Evolutionary conservation across 2,329 filamentous ascomycete species (phyloP).

Genomic region (Hyphodiscus sp.): DNA sequence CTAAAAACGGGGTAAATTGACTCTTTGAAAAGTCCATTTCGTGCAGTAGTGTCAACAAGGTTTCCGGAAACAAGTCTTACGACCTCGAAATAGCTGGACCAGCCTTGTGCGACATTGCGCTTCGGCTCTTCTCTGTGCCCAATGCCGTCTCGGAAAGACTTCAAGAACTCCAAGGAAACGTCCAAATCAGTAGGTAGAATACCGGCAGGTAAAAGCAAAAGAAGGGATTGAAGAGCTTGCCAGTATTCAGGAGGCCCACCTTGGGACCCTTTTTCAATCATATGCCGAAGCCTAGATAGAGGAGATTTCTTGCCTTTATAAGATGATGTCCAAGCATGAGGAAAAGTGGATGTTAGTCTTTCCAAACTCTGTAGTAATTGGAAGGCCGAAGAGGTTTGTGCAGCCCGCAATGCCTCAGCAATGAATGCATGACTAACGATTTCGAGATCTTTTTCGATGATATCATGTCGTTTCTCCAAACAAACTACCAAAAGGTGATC

Average conservation of each 20-base stretch:
- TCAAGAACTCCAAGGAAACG: slow-evolving; percentile 54
- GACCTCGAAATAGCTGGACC: slow-evolving; percentile 66
- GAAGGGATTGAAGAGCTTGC: slow-evolving; percentile 56
- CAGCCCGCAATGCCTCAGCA: slow-evolving; percentile 63
- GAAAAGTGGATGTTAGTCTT: slow-evolving; percentile 55
- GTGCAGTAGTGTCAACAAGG: slow-evolving; percentile 40
- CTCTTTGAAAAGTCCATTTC: slow-evolving; percentile 39
- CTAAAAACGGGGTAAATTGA: slow-evolving; percentile 48
- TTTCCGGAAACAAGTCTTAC: slow-evolving; percentile 46
- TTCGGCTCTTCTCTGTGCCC: slow-evolving; percentile 67
- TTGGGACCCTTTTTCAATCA: slow-evolving; percentile 80
- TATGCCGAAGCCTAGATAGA: slow-evolving; percentile 55
- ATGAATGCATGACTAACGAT: slow-evolving; percentile 56
- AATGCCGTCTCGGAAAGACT: slow-evolving; percentile 65
- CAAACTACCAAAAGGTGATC: slow-evolving; percentile 46
- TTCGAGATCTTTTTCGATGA: slow-evolving; percentile 43
- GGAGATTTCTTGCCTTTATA: slow-evolving; percentile 48
- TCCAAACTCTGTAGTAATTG: slow-evolving; percentile 64
- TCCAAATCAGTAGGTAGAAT: slow-evolving; percentile 48
- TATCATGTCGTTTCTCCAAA: slow-evolving; percentile 39
- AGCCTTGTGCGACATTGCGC: slow-evolving; percentile 61
- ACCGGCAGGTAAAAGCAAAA: slow-evolving; percentile 48
- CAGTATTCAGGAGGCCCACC: slow-evolving; percentile 68
- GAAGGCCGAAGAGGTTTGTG: slow-evolving; percentile 67
- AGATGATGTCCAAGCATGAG: slow-evolving; percentile 67